These are phyloP conservation scores for Rutstroemia sp. DNA, from an alignment of 2,329 filamentous ascomycete species.

Conservation along the genomic window DNA sequence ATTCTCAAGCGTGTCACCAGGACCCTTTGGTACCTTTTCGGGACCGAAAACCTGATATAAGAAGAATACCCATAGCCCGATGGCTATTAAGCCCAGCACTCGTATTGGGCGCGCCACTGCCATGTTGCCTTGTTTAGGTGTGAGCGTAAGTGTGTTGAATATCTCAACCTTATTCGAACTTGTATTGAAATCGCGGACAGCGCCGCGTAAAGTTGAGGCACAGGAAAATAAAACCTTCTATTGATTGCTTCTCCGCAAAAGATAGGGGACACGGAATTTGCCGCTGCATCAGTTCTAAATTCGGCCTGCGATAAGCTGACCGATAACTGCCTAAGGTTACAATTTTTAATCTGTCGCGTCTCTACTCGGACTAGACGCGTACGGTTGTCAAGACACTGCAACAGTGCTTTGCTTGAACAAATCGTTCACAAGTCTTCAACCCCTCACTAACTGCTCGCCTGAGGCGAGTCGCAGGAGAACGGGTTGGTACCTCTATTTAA, in stretches of 20 bases:
- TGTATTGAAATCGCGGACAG: not conserved
- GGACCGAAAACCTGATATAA: slow-evolving; percentile 66
- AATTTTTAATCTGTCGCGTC: too few relatives aligned
- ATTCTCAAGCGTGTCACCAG: slow-evolving; percentile 43
- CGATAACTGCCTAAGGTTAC: too few relatives aligned
- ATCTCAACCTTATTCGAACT: slow-evolving; percentile 5
- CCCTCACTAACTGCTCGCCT: too few relatives aligned
- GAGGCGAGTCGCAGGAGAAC: not conserved
- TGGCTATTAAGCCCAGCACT: slow-evolving; percentile 63
- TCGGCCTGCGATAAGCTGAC: too few relatives aligned
- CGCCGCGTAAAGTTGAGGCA: slow-evolving; percentile 7
- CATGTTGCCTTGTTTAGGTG: slow-evolving; percentile 46
- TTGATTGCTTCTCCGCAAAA: not conserved
- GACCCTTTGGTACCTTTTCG: slow-evolving; percentile 35
- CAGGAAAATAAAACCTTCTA: slow-evolving; percentile 3
- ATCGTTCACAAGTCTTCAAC: too few relatives aligned
- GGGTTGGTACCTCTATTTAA: too few relatives aligned
- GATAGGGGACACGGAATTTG: not conserved
- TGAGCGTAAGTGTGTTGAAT: slow-evolving; percentile 4
- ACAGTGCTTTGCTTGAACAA: too few relatives aligned
- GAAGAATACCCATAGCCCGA: slow-evolving; percentile 71
- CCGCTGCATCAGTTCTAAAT: too few relatives aligned
- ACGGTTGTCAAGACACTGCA: too few relatives aligned
- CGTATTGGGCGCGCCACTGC: slow-evolving; percentile 79
- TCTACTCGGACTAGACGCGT: too few relatives aligned